Base-by-base conservation (phyloP, 1,284 basidiomycete species). In the Rhodotorula sp. region DNA sequence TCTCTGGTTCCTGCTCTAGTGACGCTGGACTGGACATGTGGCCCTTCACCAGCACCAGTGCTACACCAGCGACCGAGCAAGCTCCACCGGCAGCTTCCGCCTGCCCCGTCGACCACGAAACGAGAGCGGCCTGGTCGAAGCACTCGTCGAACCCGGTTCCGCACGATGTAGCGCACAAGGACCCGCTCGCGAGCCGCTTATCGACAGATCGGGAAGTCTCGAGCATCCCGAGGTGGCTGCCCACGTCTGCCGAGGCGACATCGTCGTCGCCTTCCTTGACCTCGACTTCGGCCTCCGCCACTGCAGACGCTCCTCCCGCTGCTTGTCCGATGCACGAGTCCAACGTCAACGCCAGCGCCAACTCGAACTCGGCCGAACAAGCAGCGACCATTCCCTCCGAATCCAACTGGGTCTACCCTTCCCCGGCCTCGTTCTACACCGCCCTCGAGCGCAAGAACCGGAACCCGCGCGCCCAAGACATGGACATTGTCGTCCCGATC, bases 401-500 rank as follows among this genome's bases (percentile, higher is more conserved):
- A 57, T 79, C 79, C 20, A 90, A 93, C 70, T 99, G 95, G 95
- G 91, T 97, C 45, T 99, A 99, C 81, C 95, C 95, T n/a, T 98
- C 95, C 18, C 91, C 97, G 78, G 87, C 90, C 24, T 95, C 98
- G 82, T 99, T 99, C 85, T 99, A 91, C 82, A 85, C 90, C 30
- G 96, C 96, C 14, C 94, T 99, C 88, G 86, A 89, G 70, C 88
- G 95, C 69, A 99, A 99, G 83, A 87, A 96, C 79, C 91, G 95
- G 80, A 87, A 89, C 69, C 72, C 74, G 7, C 85, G 88, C 26
- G 86, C 89, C 24, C 79, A 84, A 29, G 95, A 98, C 82, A 98
- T 99, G 95, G 87, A 87, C 78, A 91, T 93, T 30, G 89, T 99
- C 76, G 94, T 99, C 12, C 95, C 95, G 12, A 99, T 99, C 68